phyloP scores from a whole-genome alignment of 176 grass and related monocot species.

The Zea mays region DNA sequence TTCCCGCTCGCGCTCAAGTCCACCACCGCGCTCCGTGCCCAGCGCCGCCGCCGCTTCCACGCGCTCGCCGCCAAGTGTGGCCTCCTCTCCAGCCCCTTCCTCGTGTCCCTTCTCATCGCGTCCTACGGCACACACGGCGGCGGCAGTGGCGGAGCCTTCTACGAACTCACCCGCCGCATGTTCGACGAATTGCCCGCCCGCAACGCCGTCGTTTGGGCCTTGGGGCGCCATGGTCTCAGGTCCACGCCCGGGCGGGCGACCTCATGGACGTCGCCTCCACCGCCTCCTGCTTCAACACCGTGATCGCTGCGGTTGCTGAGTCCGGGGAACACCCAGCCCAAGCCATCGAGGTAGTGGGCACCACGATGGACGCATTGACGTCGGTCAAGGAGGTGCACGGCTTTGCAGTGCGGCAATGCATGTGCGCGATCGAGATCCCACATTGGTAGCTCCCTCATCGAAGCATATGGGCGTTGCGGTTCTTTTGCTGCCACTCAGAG shows the following conservation, averaged over 20 bases:
- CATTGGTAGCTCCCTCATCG: constrained; percentile 59
- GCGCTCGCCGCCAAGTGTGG: constrained; percentile 45
- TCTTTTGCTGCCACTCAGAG: constrained; percentile 26
- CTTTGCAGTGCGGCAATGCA: constrained; percentile 49
- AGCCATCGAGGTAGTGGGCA: constrained; percentile 49
- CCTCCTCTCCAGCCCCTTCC: constrained; percentile 44
- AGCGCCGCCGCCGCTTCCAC: constrained; percentile 38
- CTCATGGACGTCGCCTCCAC: constrained; percentile 59
- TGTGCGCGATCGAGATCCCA: constrained; percentile 26
- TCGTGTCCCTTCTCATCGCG: constrained; percentile 54
- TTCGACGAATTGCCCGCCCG: constrained; percentile 68
- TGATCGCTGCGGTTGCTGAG: constrained; percentile 46
- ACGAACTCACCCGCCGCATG: constrained; percentile 44
- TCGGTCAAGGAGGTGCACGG: constrained; percentile 61
- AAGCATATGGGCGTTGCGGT: constrained; percentile 60
- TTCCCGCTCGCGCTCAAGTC: constrained; percentile 70
- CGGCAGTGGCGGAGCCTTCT: not conserved
- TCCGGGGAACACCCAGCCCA: constrained; percentile 29
- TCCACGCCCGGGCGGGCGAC: constrained; percentile 45
- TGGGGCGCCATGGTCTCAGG: constrained; percentile 58
- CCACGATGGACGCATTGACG: constrained; percentile 25
- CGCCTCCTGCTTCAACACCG: constrained; percentile 54
- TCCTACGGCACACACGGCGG: constrained; percentile 40
- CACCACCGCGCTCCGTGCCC: constrained; percentile 46
- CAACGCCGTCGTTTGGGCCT: constrained; percentile 46